These are phyloP conservation scores for Pyrenophora graminea DNA, from an alignment of 2,329 filamentous ascomycete genomes.

Conservation along the genomic window DNA sequence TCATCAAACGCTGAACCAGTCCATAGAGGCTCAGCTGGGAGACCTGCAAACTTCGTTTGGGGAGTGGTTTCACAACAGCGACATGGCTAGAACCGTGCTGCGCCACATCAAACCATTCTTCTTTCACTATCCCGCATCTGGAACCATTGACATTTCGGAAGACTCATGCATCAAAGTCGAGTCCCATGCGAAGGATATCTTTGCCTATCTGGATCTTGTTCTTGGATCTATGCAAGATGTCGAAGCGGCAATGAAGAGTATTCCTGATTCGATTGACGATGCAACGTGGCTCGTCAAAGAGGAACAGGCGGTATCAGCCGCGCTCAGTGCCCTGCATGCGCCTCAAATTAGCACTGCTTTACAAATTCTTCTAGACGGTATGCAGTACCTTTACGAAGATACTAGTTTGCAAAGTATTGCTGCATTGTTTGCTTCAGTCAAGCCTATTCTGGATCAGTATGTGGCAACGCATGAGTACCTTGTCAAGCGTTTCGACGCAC, in stretches of 20 bases:
- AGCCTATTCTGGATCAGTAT: conserved; percentile 79
- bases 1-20: conserved; percentile 20
- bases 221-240: conserved; percentile 79
- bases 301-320: conserved; percentile 39
- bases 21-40: conserved; percentile 15
- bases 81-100: conserved; percentile 47
- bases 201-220: conserved; percentile 72
- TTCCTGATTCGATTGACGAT: conserved; percentile 65
- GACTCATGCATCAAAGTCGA: conserved; percentile 29
- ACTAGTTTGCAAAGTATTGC: conserved; percentile 53
- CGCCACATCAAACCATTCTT: conserved; percentile 71
- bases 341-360: conserved; percentile 58
- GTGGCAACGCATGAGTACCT: conserved; percentile 62
- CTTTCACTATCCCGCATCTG: neutral
- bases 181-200: conserved; percentile 62
- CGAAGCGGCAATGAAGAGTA: conserved; percentile 58
- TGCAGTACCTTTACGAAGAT: conserved; percentile 51
- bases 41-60: conserved; percentile 25
- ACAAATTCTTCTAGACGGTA: conserved; percentile 49
- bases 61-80: conserved; percentile 26
- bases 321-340: conserved; percentile 64
- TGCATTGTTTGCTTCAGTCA: conserved; percentile 63
- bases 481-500: conserved; percentile 61
- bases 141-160: neutral
- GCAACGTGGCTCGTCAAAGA: conserved; percentile 65